These are phyloP conservation scores for Penicillium capsulatum DNA, from an alignment of 2,329 filamentous ascomycete species.

Conservation along the genomic window DNA sequence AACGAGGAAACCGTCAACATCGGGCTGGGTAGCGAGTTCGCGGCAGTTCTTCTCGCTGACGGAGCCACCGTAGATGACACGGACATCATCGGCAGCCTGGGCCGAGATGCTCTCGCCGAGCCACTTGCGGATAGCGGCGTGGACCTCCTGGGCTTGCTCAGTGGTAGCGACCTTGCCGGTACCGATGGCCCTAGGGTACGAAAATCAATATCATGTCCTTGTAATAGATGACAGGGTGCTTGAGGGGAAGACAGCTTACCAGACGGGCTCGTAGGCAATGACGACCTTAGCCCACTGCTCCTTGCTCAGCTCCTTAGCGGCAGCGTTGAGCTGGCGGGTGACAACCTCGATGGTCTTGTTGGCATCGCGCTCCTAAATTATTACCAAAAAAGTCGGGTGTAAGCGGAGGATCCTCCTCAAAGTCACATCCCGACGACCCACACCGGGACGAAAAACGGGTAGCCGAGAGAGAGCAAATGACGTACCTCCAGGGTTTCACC, in stretches of 20 bases:
- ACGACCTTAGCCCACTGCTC: constrained; percentile 92
- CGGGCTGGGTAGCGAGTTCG: constrained; percentile 83
- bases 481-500: constrained; percentile 79
- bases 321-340: constrained; percentile 77
- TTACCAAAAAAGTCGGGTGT: constrained; percentile 21
- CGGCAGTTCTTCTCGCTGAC: constrained; percentile 98
- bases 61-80: constrained; percentile 93
- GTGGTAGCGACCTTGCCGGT: constrained; percentile 90
- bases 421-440: constrained; percentile 17
- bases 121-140: constrained; percentile 88
- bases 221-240: neutral
- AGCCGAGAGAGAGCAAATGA: constrained; percentile 14
- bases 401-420: constrained; percentile 18
- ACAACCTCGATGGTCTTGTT: constrained; percentile 70
- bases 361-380: constrained; percentile 67
- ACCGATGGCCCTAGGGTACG: constrained; percentile 58
- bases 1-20: constrained; percentile 98
- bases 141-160: constrained; percentile 88
- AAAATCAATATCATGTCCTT: neutral
- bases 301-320: constrained; percentile 61
- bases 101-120: constrained; percentile 69
- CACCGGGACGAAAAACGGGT: constrained; percentile 18
- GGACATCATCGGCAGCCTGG: constrained; percentile 76
- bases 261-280: constrained; percentile 98
- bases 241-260: constrained; percentile 54